Evolutionary conservation across 2,329 filamentous ascomycete species (phyloP).

Genomic region (Claviceps quebecensis): DNA sequence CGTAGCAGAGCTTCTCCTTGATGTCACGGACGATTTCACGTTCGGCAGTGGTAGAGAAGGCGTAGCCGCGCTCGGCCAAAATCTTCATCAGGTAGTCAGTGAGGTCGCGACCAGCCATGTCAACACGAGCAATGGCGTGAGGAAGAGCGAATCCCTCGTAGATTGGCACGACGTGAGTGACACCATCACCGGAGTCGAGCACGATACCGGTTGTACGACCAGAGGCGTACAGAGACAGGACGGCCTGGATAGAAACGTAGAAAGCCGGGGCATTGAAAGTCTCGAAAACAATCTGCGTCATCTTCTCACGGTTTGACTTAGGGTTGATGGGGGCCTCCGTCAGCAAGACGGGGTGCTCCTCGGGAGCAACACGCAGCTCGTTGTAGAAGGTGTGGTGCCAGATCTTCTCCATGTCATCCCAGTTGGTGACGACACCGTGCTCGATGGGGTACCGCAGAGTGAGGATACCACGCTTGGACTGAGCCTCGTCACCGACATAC

Average conservation of each 20-base stretch:
- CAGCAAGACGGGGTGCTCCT: constrained; percentile 98
- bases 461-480: constrained; percentile 99
- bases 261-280: constrained; percentile 99
- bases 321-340: constrained; percentile 99
- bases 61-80: constrained; percentile 96
- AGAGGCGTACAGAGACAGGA: constrained; percentile 97
- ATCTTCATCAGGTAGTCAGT: constrained; percentile 99
- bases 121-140: constrained; percentile 99
- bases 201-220: constrained; percentile 99
- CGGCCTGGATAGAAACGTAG: constrained; percentile 99
- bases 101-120: constrained; percentile 99
- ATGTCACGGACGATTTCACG: constrained; percentile 99
- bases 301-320: constrained; percentile 99
- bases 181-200: constrained; percentile 98
- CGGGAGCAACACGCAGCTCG: constrained; percentile 97
- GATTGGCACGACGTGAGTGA: constrained; percentile 99
- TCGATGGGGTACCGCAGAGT: constrained; percentile 99
- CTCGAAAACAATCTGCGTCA: constrained; percentile 99
- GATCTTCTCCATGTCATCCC: constrained; percentile 99
- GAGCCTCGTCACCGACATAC: constrained; percentile 99
- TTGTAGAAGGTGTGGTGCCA: constrained; percentile 99
- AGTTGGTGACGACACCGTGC: constrained; percentile 99
- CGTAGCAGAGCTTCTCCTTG: constrained; percentile 99
- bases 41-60: constrained; percentile 99
- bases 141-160: constrained; percentile 99